Conservation (phyloP, 495 filamentous ascomycete species). For the Hypomontagnella monticulosa region DNA sequence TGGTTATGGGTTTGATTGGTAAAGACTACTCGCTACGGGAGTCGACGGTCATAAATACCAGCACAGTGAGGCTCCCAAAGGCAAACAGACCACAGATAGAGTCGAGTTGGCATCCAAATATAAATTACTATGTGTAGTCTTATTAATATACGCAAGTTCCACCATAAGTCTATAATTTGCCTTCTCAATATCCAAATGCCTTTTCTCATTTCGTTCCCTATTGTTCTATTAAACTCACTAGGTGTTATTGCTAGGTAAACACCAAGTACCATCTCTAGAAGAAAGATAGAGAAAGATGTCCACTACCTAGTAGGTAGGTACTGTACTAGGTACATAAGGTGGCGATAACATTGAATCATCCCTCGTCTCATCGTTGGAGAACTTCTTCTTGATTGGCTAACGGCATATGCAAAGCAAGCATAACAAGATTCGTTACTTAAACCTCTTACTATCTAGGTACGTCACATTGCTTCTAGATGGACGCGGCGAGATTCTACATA, state of each 20-base stretch:
- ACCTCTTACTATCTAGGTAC: background rate
- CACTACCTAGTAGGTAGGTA: too few species aligned
- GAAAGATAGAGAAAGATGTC: background rate
- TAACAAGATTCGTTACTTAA: background rate
- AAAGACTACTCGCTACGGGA: background rate
- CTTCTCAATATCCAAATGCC: too few species aligned
- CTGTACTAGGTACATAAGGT: too few species aligned
- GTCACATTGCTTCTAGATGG: background rate
- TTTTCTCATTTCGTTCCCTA: too few species aligned
- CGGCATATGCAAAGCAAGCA: background rate
- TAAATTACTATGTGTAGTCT: background rate
- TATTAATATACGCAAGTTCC: background rate
- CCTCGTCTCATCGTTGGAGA: conserved; percentile 1
- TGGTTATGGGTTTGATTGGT: background rate
- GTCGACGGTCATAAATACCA: too few species aligned
- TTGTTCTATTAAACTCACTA: too few species aligned
- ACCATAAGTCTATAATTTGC: background rate
- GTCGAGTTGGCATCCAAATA: background rate
- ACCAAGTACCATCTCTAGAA: background rate
- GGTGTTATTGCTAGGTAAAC: too few species aligned
- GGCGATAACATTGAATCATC: background rate
- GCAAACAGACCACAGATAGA: background rate
- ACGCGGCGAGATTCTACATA: background rate
- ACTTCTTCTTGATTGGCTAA: conserved; percentile 5
- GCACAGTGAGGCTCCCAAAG: too few species aligned